Percentiles rank a stretch among this genome's conserved stretches.
Evolutionary conservation across 176 grass and related monocot species (phyloP).

Genomic region (Musa beccarii): DNA sequence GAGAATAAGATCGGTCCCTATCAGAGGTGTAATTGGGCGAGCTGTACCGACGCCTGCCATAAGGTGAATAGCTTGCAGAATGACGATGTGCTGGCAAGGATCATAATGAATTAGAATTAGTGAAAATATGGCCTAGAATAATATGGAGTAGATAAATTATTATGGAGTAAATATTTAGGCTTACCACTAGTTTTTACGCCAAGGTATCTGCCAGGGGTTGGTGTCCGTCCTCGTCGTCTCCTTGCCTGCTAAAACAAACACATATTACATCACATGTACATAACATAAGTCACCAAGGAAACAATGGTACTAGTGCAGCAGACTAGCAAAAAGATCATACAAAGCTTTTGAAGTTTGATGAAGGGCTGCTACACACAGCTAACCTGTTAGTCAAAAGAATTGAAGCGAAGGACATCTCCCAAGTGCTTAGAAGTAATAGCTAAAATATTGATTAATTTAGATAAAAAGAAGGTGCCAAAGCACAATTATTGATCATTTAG

Average conservation of each 20-base stretch:
- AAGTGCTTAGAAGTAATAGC: slow-evolving; percentile 23
- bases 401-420: slow-evolving; percentile 38
- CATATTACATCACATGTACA: background rate
- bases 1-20: slow-evolving; percentile 37
- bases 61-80: slow-evolving; percentile 44
- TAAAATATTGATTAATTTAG: slow-evolving; percentile 9
- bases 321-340: slow-evolving; percentile 26
- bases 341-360: slow-evolving; percentile 52
- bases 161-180: background rate
- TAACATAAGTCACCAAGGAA: background rate
- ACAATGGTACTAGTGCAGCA: slow-evolving; percentile 5
- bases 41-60: slow-evolving; percentile 27
- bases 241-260: slow-evolving; percentile 1
- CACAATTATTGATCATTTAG: background rate
- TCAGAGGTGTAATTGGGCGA: slow-evolving; percentile 33
- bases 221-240: slow-evolving; percentile 8
- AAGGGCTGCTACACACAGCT: slow-evolving; percentile 63
- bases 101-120: slow-evolving; percentile 4
- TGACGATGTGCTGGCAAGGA: slow-evolving; percentile 24
- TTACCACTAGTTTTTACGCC: background rate
- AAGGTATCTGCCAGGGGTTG: slow-evolving; percentile 18
- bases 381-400: slow-evolving; percentile 56
- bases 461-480: background rate
- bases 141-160: too few relatives aligned
- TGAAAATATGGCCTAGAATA: background rate